Percentiles rank a stretch among this genome's conserved stretches.
Conservation (phyloP, 257 asterid genomes). For the Plectranthus barbatus region DNA sequence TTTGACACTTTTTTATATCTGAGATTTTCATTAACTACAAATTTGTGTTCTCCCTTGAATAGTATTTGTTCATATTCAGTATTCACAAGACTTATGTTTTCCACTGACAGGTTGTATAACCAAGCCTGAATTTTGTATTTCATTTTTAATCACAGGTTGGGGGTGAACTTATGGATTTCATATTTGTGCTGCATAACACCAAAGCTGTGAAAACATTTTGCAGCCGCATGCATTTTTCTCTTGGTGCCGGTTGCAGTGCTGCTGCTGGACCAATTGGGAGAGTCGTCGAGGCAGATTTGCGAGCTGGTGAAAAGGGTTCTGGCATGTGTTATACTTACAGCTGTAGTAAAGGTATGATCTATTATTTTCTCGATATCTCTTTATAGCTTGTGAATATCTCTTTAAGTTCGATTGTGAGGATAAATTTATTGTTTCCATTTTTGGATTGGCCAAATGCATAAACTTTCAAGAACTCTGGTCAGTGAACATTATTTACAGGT, state of each 20-base stretch:
- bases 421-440: background rate
- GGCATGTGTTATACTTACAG: slow-evolving; percentile 99
- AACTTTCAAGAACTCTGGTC: background rate
- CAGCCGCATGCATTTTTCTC: slow-evolving; percentile 96
- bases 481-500: background rate
- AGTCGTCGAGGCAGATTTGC: slow-evolving; percentile 89
- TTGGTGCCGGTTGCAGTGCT: slow-evolving; percentile 99
- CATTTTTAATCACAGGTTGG: slow-evolving; percentile 50
- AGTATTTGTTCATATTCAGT: background rate
- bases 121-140: background rate
- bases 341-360: slow-evolving; percentile 83
- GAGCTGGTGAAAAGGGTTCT: slow-evolving; percentile 98
- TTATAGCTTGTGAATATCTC: no score
- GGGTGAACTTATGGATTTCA: slow-evolving; percentile 95
- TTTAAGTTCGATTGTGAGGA: no score
- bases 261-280: slow-evolving; percentile 99
- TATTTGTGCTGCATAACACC: slow-evolving; percentile 77
- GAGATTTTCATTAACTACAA: background rate
- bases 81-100: background rate
- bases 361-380: no score
- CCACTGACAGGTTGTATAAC: background rate
- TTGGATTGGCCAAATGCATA: background rate
- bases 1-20: background rate
- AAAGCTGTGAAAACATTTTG: slow-evolving; percentile 94
- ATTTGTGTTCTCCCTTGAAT: background rate